A percentile compares a stretch with the other conserved stretches of the same genome.
These are phyloP conservation scores for Phaeosphaeria sp. DNA, from an alignment of 2,329 filamentous ascomycete species.

Conservation along the genomic window DNA sequence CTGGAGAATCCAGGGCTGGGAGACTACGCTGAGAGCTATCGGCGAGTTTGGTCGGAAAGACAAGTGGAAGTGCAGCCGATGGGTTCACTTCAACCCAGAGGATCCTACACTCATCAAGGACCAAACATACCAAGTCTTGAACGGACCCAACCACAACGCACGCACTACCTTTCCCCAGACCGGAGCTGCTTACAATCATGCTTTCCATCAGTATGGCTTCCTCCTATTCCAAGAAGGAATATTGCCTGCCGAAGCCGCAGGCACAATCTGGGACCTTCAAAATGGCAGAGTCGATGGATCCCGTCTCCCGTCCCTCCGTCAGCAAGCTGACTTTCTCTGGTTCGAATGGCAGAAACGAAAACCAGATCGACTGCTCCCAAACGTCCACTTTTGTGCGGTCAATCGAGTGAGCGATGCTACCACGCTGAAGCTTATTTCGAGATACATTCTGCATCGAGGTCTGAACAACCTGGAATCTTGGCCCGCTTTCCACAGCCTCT, in stretches of 20 bases:
- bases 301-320: not conserved
- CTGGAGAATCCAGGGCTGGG: not conserved
- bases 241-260: not conserved
- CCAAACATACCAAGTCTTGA: not conserved
- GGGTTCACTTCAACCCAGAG: not conserved
- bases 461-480: not conserved
- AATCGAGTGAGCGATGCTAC: not conserved
- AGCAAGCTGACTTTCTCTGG: not conserved
- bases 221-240: not conserved
- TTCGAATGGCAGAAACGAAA: not conserved
- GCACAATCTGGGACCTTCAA: not conserved
- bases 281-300: not conserved
- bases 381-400: not conserved
- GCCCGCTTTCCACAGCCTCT: not conserved
- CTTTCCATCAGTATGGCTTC: not conserved
- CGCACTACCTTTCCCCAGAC: not conserved
- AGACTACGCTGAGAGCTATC: not conserved
- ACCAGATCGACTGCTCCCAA: not conserved
- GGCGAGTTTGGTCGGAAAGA: not conserved
- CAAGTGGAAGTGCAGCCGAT: not conserved
- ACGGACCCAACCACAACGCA: not conserved
- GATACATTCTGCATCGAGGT: not conserved
- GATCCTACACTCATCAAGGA: not conserved
- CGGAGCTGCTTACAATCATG: not conserved
- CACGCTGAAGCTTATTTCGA: not conserved